Evolutionary conservation across 2,329 filamentous ascomycete genomes (phyloP), one percentile per base, ranked within the genome.

Genomic region (Claviceps pusilla): DNA sequence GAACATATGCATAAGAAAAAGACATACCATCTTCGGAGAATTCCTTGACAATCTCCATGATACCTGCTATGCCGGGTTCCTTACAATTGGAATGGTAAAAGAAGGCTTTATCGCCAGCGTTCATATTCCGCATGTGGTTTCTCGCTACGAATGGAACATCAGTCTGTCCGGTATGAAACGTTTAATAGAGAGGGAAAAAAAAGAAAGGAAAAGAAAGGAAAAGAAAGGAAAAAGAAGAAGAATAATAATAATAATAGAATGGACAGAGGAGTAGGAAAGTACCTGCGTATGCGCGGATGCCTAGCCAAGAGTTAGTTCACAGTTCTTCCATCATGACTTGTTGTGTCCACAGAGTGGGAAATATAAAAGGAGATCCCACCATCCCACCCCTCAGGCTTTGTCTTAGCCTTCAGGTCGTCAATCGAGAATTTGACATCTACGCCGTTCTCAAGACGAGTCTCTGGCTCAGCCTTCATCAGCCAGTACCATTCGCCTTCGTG

Each of bases 51-150:
- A 98, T 86, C 63, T 93, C 86, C 86, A 95, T 90, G 19, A 84
- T 80, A 1, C 90, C 90, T 1, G 84, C 89, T 50, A 97, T 89
- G 2, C 87, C 91, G 0, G 90, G 89, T 29, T 84, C 79, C 66
- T 94, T 95, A 70, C 87, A 93, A 63, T 93, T 95, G 49, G 87
- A 95, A 69, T 96, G 91, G 66, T 97, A 97, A 72, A 98, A 97
- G 72, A 98, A 97, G 31, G 89, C 90, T 37, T 90, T 76, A 65
- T 98, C 93, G 51, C 90, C 90, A 54, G 83, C 82, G 62, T 87
- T 89, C 93, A 98, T 98, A 9, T 82, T 80, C 35, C 87, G 81
- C 71, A 98, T 83, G 66, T 96, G 89, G 64, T 96, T 97, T 31
- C 88, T 82, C 7, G 91, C 91, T 68, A 29, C 11, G n/a, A 31